These are phyloP conservation scores for Mucuna pruriens DNA, from an alignment of 306 rosid species.

Conservation along the genomic window DNA sequence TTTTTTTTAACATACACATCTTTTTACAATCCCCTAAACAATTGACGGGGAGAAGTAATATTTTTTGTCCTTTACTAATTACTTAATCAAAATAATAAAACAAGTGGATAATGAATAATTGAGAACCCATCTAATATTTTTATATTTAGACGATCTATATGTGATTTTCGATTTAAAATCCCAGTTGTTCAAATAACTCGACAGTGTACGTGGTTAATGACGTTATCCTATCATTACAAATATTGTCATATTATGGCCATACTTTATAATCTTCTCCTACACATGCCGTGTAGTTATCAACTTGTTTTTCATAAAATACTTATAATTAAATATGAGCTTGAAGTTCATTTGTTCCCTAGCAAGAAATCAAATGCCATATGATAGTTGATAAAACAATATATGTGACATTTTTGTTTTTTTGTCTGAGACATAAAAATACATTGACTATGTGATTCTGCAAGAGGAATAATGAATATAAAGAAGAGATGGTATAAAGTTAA, in stretches of 20 bases:
- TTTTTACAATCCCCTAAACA: neutral
- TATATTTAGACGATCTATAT: neutral
- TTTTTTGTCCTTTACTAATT: neutral
- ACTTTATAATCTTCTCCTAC: neutral
- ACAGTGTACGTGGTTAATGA: neutral
- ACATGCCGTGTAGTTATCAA: neutral
- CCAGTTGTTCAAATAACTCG: neutral
- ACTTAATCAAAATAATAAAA: neutral
- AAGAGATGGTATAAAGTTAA: neutral
- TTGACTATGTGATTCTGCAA: neutral
- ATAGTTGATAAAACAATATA: neutral
- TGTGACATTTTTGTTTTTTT: neutral
- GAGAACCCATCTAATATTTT: neutral
- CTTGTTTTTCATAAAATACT: neutral
- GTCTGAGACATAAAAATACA: neutral
- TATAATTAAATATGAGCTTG: neutral
- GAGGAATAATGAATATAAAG: neutral
- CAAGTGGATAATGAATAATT: neutral
- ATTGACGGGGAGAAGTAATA: neutral
- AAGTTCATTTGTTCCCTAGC: neutral
- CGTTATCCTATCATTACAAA: neutral
- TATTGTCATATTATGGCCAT: neutral
- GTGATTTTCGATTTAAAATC: neutral
- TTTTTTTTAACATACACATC: neutral
- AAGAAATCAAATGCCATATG: neutral